Percentiles rank a stretch among this genome's conserved stretches.
phyloP scores from a whole-genome alignment of 495 filamentous ascomycete genomes.

The Lasiosphaeriaceae sp. region DNA sequence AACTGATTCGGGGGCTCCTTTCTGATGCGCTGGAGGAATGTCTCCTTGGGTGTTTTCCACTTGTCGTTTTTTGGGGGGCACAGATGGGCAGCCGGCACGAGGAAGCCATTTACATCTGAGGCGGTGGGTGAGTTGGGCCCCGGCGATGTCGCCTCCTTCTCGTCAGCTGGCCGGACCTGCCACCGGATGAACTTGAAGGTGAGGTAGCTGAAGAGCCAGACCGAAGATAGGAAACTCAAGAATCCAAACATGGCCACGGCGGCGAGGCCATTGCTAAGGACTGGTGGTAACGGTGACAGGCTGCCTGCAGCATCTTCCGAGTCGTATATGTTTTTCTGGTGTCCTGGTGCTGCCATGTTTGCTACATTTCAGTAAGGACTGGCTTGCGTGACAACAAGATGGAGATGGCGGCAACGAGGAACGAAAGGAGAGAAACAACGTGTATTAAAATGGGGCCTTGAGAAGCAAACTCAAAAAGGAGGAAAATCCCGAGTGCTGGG shows the following conservation, averaged over 20 bases:
- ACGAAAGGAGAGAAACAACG: not conserved
- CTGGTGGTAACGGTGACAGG: slow-evolving; percentile 45
- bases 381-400: not conserved
- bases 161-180: slow-evolving; percentile 26
- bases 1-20: slow-evolving; percentile 59
- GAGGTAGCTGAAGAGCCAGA: slow-evolving; percentile 50
- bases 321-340: slow-evolving; percentile 16
- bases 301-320: slow-evolving; percentile 24
- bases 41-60: slow-evolving; percentile 1
- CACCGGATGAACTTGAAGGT: slow-evolving; percentile 57
- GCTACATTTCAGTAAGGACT: slow-evolving; percentile 12
- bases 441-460: not conserved
- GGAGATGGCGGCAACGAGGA: not conserved
- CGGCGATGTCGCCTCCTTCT: slow-evolving; percentile 13
- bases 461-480: slow-evolving; percentile 1
- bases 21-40: slow-evolving; percentile 12
- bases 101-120: slow-evolving; percentile 22
- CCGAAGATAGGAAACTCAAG: slow-evolving; percentile 55
- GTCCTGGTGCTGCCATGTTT: slow-evolving; percentile 7
- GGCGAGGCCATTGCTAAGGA: slow-evolving; percentile 49
- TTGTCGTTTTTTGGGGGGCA: slow-evolving; percentile 17
- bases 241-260: slow-evolving; percentile 55
- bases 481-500: slow-evolving; percentile 11
- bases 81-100: slow-evolving; percentile 19
- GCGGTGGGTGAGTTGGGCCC: slow-evolving; percentile 18